Evolutionary conservation across 208 protist species (phyloP).

Genomic region (Giardia duodenalis): DNA sequence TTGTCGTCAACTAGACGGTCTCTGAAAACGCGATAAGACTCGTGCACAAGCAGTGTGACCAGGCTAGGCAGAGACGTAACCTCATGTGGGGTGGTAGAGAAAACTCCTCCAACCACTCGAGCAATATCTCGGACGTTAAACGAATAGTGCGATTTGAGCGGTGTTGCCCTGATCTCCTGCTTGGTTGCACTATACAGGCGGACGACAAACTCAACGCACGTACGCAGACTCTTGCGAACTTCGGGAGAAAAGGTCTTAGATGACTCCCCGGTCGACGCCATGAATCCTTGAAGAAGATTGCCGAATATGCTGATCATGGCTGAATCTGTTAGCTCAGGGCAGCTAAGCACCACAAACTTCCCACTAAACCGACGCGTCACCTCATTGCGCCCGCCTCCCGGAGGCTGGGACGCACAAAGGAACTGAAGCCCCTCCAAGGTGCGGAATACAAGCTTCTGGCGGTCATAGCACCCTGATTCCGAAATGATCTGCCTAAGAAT

Average conservation of each 20-base stretch:
- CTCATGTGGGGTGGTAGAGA: conserved; percentile 55
- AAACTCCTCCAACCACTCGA: conserved; percentile 66
- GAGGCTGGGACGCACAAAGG: conserved; percentile 69
- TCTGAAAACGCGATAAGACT: conserved; percentile 72
- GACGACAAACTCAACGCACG: conserved; percentile 65
- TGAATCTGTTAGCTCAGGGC: conserved; percentile 65
- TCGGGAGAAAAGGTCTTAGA: conserved; percentile 48
- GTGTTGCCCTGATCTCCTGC: conserved; percentile 74
- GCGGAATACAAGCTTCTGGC: background rate
- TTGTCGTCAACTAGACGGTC: conserved; percentile 72
- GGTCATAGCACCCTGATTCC: conserved; percentile 60
- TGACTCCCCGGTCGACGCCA: conserved; percentile 48
- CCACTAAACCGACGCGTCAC: conserved; percentile 70
- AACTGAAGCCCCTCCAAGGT: conserved; percentile 45
- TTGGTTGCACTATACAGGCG: conserved; percentile 71
- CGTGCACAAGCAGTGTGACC: conserved; percentile 70
- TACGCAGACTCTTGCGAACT: conserved; percentile 40
- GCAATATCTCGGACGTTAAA: conserved; percentile 88
- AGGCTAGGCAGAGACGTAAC: conserved; percentile 56
- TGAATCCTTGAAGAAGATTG: conserved; percentile 67
- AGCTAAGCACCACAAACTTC: conserved; percentile 73
- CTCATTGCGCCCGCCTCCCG: conserved; percentile 73
- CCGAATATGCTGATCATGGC: conserved; percentile 73
- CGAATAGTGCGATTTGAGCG: conserved; percentile 85
- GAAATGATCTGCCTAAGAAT: conserved; percentile 83